Base-by-base conservation (phyloP, 106 monocot genomes). In the Triglochin maritima region DNA sequence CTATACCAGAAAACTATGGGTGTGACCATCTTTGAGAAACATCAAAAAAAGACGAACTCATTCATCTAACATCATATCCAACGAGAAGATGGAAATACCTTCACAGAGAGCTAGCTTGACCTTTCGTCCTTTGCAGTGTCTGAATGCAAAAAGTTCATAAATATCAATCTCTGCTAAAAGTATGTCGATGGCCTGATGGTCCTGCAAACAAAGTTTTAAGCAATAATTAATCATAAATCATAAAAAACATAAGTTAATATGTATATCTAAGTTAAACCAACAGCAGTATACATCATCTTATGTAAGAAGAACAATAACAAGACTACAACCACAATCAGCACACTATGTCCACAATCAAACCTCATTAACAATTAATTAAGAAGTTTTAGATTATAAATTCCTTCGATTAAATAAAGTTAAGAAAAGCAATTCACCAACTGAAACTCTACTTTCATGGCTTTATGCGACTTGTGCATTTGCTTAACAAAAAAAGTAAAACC, bases 61-160 rank as follows among this genome's bases (percentile, higher is more conserved):
- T 52, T 8, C 11, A 52, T 52, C 52, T 11, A 52, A 29, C 29
- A 29, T 29, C 29, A 29, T 29, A 29, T 29, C 29, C 29, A 59
- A 17, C 2, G 15, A 64, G 4, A 56, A 66, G 17, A 44, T n/a
- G 47, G 14, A 62, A 14, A 49, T 78, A 91, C 95, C 95, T 81
- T 88, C 90, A 77, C 95, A 96, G 49, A 96, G 88, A 57, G 90
- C 79, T 77, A 96, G 85, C 60, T 96, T 90, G 49, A 72, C 78
- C 65, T 75, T 91, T 74, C 95, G 82, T 69, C 87, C 87, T 63
- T 86, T 85, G 83, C 95, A 96, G 73, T 96, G 95, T 64, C 82
- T 96, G 79, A 96, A 91, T 45, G 90, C 79, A 81, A 96, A 96
- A 72, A 96, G 77, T 65, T 96, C 95, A 77, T 96, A 96, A 53